Percentiles rank a stretch among this genome's conserved stretches.
Conservation (phyloP, 139 green algal species). For the Chlorella sp. region DNA sequence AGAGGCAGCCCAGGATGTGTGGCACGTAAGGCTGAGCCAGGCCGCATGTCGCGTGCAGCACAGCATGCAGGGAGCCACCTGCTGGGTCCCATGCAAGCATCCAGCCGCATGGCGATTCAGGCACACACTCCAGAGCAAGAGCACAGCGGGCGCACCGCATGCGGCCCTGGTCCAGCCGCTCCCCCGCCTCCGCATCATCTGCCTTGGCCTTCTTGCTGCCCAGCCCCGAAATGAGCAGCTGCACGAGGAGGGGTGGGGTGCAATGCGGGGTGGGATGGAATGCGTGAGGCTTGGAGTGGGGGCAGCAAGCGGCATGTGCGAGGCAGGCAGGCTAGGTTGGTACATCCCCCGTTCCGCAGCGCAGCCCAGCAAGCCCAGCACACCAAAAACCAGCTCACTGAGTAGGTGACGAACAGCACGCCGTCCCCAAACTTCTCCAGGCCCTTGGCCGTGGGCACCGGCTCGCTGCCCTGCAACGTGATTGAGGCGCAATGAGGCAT, state of each 20-base stretch:
- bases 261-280: too few relatives aligned
- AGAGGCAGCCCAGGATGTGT: not conserved
- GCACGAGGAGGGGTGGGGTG: too few relatives aligned
- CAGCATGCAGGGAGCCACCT: too few relatives aligned
- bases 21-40: not conserved
- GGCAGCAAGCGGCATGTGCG: too few relatives aligned
- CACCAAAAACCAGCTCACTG: not conserved
- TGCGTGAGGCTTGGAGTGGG: too few relatives aligned
- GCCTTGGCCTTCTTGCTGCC: not conserved
- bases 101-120: too few relatives aligned
- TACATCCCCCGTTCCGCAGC: too few relatives aligned
- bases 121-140: too few relatives aligned
- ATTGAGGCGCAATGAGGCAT: not conserved
- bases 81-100: too few relatives aligned
- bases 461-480: constrained; percentile 32
- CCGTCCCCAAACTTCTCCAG: constrained; percentile 50
- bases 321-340: too few relatives aligned
- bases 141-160: not conserved
- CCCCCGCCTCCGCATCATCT: not conserved
- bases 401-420: constrained; percentile 83
- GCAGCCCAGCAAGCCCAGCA: too few relatives aligned
- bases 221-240: constrained; percentile 30
- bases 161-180: not conserved
- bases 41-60: not conserved
- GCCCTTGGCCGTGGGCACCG: constrained; percentile 46